A percentile compares a stretch with the other conserved stretches of the same genome.
These are phyloP conservation scores for Symbiotaphrina buchneri DNA, from an alignment of 495 filamentous ascomycete species.

Conservation along the genomic window DNA sequence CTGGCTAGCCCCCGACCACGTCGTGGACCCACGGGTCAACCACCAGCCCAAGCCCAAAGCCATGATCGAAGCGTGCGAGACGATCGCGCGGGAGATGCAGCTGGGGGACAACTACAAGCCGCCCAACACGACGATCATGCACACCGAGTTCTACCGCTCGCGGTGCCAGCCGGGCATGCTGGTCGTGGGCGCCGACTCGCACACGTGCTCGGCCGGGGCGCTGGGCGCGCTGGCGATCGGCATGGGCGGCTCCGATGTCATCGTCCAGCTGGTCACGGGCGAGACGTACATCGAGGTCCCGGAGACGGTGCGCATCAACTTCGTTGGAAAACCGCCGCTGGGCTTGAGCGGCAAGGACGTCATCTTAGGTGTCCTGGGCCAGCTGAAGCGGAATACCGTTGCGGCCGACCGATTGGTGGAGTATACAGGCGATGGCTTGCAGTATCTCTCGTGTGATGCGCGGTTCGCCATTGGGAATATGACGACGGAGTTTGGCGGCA, in stretches of 20 bases:
- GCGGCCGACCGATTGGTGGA: slow-evolving; percentile 22
- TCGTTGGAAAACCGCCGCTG: slow-evolving; percentile 13
- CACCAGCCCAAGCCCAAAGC: no score
- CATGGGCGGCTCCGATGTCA: slow-evolving; percentile 21
- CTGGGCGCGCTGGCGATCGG: slow-evolving; percentile 20
- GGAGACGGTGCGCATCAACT: slow-evolving; percentile 15
- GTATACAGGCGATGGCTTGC: slow-evolving; percentile 16
- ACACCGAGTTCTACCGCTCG: slow-evolving; percentile 23
- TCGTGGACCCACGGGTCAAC: no score
- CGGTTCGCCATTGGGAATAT: slow-evolving; percentile 26
- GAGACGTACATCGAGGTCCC: slow-evolving; percentile 24
- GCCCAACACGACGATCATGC: slow-evolving; percentile 24
- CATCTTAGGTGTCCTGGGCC: slow-evolving; percentile 20
- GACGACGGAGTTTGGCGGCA: slow-evolving; percentile 23
- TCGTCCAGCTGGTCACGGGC: slow-evolving; percentile 19
- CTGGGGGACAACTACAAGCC: no score
- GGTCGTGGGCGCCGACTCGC: slow-evolving; percentile 22
- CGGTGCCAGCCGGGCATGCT: slow-evolving; percentile 22
- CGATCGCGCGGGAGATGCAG: slow-evolving; percentile 31
- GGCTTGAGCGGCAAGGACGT: slow-evolving; percentile 23
- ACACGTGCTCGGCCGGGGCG: slow-evolving; percentile 21
- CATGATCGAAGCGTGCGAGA: slow-evolving; percentile 31
- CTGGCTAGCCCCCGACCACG: no score
- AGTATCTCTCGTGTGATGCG: slow-evolving; percentile 17
- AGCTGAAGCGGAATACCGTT: slow-evolving; percentile 22